A percentile compares a stretch with the other conserved stretches of the same genome.
phyloP scores from a whole-genome alignment of 2,329 filamentous ascomycete species.

The Cladosporium sp. region DNA sequence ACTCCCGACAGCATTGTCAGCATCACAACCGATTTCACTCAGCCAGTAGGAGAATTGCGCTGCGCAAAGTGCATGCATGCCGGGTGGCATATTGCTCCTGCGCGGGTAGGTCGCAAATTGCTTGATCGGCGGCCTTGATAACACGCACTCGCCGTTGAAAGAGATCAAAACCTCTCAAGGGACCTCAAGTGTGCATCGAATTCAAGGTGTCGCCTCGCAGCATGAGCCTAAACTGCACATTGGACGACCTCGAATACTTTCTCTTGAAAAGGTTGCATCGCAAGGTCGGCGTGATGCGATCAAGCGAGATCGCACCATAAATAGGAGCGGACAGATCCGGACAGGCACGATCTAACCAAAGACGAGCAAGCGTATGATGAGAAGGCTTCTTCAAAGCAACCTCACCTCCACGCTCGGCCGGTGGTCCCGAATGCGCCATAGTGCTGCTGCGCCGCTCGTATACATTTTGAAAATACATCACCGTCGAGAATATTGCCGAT shows the following conservation, averaged over 20 bases:
- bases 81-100: neutral
- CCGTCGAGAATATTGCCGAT: neutral
- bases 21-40: neutral
- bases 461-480: conserved; percentile 3
- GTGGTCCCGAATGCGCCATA: conserved; percentile 15
- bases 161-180: neutral
- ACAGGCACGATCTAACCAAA: neutral
- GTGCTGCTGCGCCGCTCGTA: conserved; percentile 19
- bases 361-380: neutral
- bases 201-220: neutral
- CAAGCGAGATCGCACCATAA: conserved; percentile 1
- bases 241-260: neutral
- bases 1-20: neutral
- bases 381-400: conserved; percentile 10
- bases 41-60: conserved; percentile 5
- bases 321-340: conserved; percentile 10
- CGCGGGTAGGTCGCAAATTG: neutral
- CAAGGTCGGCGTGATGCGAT: conserved; percentile 1
- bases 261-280: neutral
- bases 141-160: neutral
- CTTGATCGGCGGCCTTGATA: neutral
- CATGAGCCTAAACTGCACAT: neutral
- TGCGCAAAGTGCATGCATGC: neutral
- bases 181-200: neutral
- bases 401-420: conserved; percentile 12